Base-by-base conservation (phyloP, 768 basidiomycete species). In the Mycena galericulata region DNA sequence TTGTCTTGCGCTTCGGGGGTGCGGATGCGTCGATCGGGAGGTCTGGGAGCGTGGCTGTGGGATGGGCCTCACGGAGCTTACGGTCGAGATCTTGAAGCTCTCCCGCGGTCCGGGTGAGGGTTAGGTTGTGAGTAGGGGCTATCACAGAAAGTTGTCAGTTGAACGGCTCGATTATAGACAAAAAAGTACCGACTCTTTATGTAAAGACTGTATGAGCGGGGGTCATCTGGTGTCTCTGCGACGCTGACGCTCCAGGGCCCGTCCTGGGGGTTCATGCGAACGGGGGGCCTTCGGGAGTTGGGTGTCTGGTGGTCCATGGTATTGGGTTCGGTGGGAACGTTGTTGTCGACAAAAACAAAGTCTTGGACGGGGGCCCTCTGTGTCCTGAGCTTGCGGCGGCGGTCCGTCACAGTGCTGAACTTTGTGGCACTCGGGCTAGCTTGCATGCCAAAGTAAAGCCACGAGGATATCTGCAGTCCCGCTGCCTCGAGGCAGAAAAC, bases 121-220 rank as follows among this genome's bases (percentile, higher is more conserved):
- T 97, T 55, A 96, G 85, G 82, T 95, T 94, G 81, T 96, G 93
- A 26, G 93, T 96, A 30, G 95, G 92, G 24, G 95, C 95, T 94
- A 81, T 45, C 73, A n/a, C n/a, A n/a, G 74, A 58, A 76, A 64
- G 69, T 75, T 72, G 72, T 67, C n/a, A n/a, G n/a, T n/a, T 68
- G 54, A 72, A 56, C 47, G 70, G 38, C 36, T 30, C 32, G 24
- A 59, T n/a, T n/a, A 7, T n/a, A 49, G 50, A 58, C 24, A 55
- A 49, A 27, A 45, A 58, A 56, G n/a, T n/a, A 88, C 93, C 85
- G 80, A 95, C 94, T 96, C 87, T 95, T 96, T 81, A 96, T 89
- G 84, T 96, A 96, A 76, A 96, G 86, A 76, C 88, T 91, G 83
- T 91, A 96, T 11, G 89, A 88, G 71, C 85, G 83, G 50, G 89